phyloP scores from a whole-genome alignment of 2,329 filamentous ascomycete species.

The Diaporthe vexans region DNA sequence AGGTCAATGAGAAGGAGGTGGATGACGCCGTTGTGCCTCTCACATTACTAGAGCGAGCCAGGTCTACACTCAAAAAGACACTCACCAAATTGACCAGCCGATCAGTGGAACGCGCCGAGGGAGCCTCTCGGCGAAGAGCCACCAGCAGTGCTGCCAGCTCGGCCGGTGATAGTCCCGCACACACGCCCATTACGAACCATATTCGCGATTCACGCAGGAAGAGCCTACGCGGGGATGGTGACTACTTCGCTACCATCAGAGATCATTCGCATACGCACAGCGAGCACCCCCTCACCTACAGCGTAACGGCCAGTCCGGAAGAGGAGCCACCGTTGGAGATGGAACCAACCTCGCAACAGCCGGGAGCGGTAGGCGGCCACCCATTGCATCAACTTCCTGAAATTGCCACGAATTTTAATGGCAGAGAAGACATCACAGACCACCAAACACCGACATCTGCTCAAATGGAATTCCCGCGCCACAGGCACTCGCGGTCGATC shows the following conservation, averaged over 20 bases:
- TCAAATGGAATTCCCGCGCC: constrained; percentile 53
- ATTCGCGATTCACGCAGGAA: constrained; percentile 66
- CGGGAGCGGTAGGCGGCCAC: constrained; percentile 55
- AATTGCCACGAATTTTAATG: constrained; percentile 54
- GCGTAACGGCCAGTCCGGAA: constrained; percentile 78
- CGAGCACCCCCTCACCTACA: constrained; percentile 83
- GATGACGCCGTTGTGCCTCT: constrained; percentile 91
- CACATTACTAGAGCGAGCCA: constrained; percentile 86
- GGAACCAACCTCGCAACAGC: constrained; percentile 53
- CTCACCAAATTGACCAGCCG: constrained; percentile 74
- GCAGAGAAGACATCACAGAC: constrained; percentile 51
- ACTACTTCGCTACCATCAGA: constrained; percentile 64
- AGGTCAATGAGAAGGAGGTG: constrained; percentile 92
- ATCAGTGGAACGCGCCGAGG: constrained; percentile 67
- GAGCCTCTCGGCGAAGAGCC: constrained; percentile 67
- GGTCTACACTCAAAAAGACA: constrained; percentile 80
- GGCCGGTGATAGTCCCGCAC: constrained; percentile 66
- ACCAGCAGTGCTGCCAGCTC: constrained; percentile 76
- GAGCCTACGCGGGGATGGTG: constrained; percentile 64
- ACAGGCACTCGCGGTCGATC: constrained; percentile 60
- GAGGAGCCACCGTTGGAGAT: constrained; percentile 55
- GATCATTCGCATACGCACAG: constrained; percentile 56
- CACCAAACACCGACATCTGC: constrained; percentile 50
- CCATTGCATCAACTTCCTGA: constrained; percentile 52
- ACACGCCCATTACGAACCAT: constrained; percentile 65